phyloP scores from a whole-genome alignment of 2,329 filamentous ascomycete genomes.

The Aspergillus oerlinghausenensis region DNA sequence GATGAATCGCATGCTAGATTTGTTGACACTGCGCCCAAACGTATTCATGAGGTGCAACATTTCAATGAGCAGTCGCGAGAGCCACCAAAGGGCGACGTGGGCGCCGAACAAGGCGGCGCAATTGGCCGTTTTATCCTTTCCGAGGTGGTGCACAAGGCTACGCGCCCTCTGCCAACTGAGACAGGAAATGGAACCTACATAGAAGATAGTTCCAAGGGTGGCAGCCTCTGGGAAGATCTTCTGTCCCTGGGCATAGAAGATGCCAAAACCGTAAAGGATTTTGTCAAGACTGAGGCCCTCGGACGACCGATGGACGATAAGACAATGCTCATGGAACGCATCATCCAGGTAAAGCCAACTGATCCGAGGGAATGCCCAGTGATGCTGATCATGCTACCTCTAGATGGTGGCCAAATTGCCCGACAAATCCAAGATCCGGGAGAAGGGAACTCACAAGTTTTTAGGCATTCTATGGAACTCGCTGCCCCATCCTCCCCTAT shows the following conservation, averaged over 20 bases:
- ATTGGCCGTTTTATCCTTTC: too few relatives aligned
- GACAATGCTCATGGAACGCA: slow-evolving; percentile 70
- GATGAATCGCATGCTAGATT: too few relatives aligned
- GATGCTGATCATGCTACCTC: neutral
- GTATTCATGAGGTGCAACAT: too few relatives aligned
- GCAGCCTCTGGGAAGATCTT: slow-evolving; percentile 54
- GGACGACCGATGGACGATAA: slow-evolving; percentile 67
- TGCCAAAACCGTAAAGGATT: slow-evolving; percentile 57
- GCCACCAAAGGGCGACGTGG: too few relatives aligned
- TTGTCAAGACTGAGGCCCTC: slow-evolving; percentile 60
- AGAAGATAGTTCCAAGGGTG: slow-evolving; percentile 43
- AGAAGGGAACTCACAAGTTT: slow-evolving; percentile 62
- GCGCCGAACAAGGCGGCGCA: too few relatives aligned
- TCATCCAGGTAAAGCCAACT: slow-evolving; percentile 50
- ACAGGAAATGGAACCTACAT: slow-evolving; percentile 60
- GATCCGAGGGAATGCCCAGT: too few relatives aligned
- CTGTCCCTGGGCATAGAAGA: slow-evolving; percentile 55
- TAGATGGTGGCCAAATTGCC: slow-evolving; percentile 63
- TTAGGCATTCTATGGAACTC: slow-evolving; percentile 66
- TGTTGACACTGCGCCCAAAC: too few relatives aligned
- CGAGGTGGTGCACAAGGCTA: too few relatives aligned
- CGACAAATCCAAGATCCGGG: slow-evolving; percentile 56
- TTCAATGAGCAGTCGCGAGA: too few relatives aligned
- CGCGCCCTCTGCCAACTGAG: slow-evolving; percentile 23
- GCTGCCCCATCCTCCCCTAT: slow-evolving; percentile 66